Base-by-base conservation (phyloP, 2,329 filamentous ascomycete species). In the Cladosporium halotolerans region DNA sequence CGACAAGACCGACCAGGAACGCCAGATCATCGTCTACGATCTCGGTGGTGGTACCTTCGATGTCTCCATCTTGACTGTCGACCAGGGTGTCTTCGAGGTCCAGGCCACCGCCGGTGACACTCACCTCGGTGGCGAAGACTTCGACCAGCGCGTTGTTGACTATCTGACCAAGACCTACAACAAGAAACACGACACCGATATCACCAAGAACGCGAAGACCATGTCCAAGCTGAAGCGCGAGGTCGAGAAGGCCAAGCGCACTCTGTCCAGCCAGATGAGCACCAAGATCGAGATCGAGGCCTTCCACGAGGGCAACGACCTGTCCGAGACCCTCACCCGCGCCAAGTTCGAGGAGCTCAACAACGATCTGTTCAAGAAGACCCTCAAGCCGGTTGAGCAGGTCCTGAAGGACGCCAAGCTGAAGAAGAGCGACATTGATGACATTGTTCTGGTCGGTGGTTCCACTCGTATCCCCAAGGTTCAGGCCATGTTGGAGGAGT, bases 191-290 rank as follows among this genome's bases (percentile, higher is more conserved):
- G 77, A 75, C 65, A 89, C 95, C 63, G 90, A 99, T 66, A 83
- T 97, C 71, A 88, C 85, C 77, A 95, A 95, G 81, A 90, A 97
- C 70, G 77, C 86, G 62, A 96, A 96, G 88, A 86, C 92, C 63
- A 97, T 97, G 91, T 89, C 91, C 78, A 99, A 97, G 80, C 84
- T 99, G 66, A 97, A 97, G 89, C 91, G 93, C 67, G 93, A 97
- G 76, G 92, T 93, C 65, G 93, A 99, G 77, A 96, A 96, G 85
- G 93, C 93, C 77, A 99, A 99, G 88, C 89, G 93, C 70, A 95
- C 91, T 65, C 85, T 99, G 54, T 70, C 68, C 56, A 65, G 62
- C 58, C 68, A 72, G 57, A 71, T 70, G 68, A 68, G 66, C 62
- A 72, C 69, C 58, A 68, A 70, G 61, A 72, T 72, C 55, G 93